Percentiles rank a stretch among this genome's conserved stretches.
These are phyloP conservation scores for Mortierella claussenii DNA, from an alignment of 192 early-diverging fungal genomes.

Conservation along the genomic window DNA sequence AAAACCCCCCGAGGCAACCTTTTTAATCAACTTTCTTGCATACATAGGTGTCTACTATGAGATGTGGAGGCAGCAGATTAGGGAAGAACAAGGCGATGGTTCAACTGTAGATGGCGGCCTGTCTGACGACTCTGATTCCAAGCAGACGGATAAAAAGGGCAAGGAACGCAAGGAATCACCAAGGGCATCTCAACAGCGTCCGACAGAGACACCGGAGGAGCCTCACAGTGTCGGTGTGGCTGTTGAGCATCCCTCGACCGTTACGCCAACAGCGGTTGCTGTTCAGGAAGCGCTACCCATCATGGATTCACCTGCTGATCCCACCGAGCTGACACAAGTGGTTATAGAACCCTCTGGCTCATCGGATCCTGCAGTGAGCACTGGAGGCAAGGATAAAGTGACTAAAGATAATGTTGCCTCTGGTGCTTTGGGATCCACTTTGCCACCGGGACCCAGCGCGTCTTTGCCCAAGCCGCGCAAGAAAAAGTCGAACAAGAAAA, in stretches of 20 bases:
- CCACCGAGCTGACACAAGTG: slow-evolving; percentile 15
- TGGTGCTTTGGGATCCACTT: neutral
- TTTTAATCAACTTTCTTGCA: too few species aligned
- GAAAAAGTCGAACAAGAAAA: slow-evolving; percentile 45
- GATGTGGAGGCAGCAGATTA: slow-evolving; percentile 94
- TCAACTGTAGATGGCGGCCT: slow-evolving; percentile 21
- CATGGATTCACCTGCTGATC: slow-evolving; percentile 7
- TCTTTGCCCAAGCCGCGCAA: slow-evolving; percentile 22
- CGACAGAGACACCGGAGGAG: neutral
- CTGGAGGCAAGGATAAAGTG: neutral
- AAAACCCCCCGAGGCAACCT: too few species aligned
- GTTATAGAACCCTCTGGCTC: slow-evolving; percentile 3
- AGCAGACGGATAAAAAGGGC: slow-evolving; percentile 34
- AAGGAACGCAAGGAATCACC: slow-evolving; percentile 24
- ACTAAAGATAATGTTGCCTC: neutral
- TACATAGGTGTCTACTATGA: slow-evolving; percentile 85
- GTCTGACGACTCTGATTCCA: slow-evolving; percentile 22
- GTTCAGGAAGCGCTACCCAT: neutral
- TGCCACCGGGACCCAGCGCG: neutral
- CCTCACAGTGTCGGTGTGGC: neutral
- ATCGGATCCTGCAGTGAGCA: neutral
- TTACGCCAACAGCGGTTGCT: neutral
- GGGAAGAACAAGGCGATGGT: slow-evolving; percentile 60
- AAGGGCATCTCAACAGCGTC: neutral
- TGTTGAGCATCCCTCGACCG: neutral